Base-by-base conservation (phyloP, 176 grass and related monocot species). In the Urochloa ruziziensis region DNA sequence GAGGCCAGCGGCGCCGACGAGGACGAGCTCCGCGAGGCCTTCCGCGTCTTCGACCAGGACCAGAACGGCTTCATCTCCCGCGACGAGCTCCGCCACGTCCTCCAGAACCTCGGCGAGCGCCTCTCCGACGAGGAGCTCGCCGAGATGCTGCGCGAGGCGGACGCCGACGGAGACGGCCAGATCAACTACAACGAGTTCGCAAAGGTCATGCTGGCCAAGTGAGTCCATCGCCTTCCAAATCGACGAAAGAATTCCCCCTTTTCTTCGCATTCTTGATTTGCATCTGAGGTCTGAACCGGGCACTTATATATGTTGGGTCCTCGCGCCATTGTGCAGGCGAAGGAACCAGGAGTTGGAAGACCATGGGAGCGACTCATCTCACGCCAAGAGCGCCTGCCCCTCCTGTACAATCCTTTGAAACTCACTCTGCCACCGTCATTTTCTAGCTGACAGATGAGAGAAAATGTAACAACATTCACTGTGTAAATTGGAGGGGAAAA, bases 191-290 rank as follows among this genome's bases (percentile, higher is more conserved):
- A 73, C 47, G 92, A 97, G 86, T 97, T 97, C 68, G 86, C 86
- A 9, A 97, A 91, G 85, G 76, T 97, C 86, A 97, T 97, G 94
- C 82, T 94, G 66, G 80, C 92, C 71, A 97, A 94, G 94, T 94
- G 32, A 85, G 92, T 32, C 3, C n/a, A 48, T 48, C 1, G 0
- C 0, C 3, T 14, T 43, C 13, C 12, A 28, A 9, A n/a, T n/a
- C n/a, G n/a, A n/a, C n/a, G n/a, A n/a, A n/a, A n/a, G n/a, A n/a
- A n/a, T n/a, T 54, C 43, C 25, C 10, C 42, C 16, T 46, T 24
- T 28, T 44, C 10, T 19, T 71, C 17, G 13, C 36, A 46, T 70
- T 28, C n/a, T n/a, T n/a, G n/a, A n/a, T n/a, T n/a, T n/a, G n/a
- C n/a, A n/a, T n/a, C n/a, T n/a, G n/a, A n/a, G n/a, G n/a, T n/a